phyloP scores from a whole-genome alignment of 176 grass and related monocot genomes.

The Avena eriantha region DNA sequence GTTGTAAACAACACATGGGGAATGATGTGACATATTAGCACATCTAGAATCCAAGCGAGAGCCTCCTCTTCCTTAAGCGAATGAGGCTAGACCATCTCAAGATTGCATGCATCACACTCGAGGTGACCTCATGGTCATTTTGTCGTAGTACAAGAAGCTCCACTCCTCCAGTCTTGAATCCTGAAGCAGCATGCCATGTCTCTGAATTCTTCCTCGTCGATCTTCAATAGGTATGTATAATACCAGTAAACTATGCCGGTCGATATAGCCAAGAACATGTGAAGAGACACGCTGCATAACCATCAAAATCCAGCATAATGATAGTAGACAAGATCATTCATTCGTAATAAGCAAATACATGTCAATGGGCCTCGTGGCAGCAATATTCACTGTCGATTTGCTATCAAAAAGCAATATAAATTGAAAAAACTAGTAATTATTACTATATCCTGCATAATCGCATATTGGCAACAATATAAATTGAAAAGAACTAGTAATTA shows the following conservation, averaged over 20 bases:
- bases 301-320: slow-evolving; percentile 15
- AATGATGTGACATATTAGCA: too few species aligned
- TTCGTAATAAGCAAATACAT: neutral
- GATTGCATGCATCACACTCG: too few species aligned
- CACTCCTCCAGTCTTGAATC: neutral
- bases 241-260: slow-evolving; percentile 81
- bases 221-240: slow-evolving; percentile 74
- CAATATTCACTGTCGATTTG: neutral
- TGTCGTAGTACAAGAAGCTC: too few species aligned
- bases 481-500: too few species aligned
- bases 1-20: too few species aligned
- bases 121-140: too few species aligned
- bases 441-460: too few species aligned
- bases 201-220: slow-evolving; percentile 92
- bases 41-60: too few species aligned
- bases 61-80: too few species aligned
- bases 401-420: neutral
- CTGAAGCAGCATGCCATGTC: slow-evolving; percentile 78
- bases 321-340: neutral
- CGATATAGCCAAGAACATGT: slow-evolving; percentile 79
- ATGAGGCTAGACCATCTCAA: too few species aligned
- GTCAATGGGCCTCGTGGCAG: neutral
- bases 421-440: neutral
- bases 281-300: neutral
- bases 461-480: too few species aligned